Conservation (phyloP, 805 yeast species). For the Nakazawaea ernobii region DNA sequence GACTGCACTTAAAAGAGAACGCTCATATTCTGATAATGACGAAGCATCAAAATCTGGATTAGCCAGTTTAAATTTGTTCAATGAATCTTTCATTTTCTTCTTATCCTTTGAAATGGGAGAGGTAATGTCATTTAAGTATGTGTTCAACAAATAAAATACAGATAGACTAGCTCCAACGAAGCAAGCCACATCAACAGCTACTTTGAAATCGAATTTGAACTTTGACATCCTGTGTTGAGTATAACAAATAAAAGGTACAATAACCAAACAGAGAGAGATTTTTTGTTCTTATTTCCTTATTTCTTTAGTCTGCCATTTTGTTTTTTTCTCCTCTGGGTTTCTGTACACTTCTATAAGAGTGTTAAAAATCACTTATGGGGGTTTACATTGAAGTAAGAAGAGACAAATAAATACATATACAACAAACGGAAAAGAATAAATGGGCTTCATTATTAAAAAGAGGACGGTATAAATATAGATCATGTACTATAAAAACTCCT, state of each 20-base stretch:
- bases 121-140: slow-evolving; percentile 21
- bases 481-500: too few species aligned
- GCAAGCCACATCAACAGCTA: slow-evolving; percentile 24
- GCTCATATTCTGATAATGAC: slow-evolving; percentile 52
- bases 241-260: slow-evolving; percentile 28
- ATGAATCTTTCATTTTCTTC: slow-evolving; percentile 46
- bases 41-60: slow-evolving; percentile 49
- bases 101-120: slow-evolving; percentile 24
- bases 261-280: neutral
- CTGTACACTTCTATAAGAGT: too few species aligned
- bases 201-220: slow-evolving; percentile 23
- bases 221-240: slow-evolving; percentile 18
- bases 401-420: too few species aligned
- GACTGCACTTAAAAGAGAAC: slow-evolving; percentile 67
- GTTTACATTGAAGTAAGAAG: too few species aligned
- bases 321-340: too few species aligned
- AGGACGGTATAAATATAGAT: too few species aligned
- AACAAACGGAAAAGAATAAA: too few species aligned
- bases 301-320: neutral
- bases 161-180: slow-evolving; percentile 47
- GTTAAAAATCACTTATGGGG: too few species aligned
- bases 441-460: too few species aligned
- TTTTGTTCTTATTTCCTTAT: neutral
- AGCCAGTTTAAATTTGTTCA: slow-evolving; percentile 50
- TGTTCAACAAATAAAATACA: slow-evolving; percentile 39